Conservation (phyloP, 192 early-diverging fungal species). For the Coemansia sp. region DNA sequence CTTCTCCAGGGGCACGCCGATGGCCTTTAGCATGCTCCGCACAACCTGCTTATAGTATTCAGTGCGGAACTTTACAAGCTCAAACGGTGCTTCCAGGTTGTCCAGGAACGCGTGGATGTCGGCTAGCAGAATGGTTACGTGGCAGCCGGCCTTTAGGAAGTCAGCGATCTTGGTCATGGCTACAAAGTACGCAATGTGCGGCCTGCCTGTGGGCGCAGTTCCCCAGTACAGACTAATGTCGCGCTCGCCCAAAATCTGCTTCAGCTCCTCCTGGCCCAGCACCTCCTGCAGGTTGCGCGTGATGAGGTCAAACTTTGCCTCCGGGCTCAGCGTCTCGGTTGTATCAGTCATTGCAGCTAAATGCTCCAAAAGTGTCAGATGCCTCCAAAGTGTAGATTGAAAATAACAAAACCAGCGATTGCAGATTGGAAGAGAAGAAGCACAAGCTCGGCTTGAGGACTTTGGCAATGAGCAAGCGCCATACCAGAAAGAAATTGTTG, state of each 20-base stretch:
- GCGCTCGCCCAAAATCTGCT: conserved; percentile 77
- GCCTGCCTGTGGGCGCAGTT: conserved; percentile 91
- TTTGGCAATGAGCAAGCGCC: not conserved
- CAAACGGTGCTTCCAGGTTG: conserved; percentile 95
- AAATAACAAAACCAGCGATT: not conserved
- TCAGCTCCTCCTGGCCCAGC: conserved; percentile 83
- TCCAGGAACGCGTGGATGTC: conserved; percentile 98
- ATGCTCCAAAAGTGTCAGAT: too few relatives aligned
- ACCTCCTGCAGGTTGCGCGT: conserved; percentile 92
- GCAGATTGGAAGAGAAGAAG: not conserved
- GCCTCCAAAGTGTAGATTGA: too few relatives aligned
- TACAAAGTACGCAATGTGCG: conserved; percentile 97
- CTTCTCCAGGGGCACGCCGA: conserved; percentile 90
- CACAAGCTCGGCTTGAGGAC: too few relatives aligned
- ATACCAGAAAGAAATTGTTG: not conserved
- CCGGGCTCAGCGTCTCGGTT: conserved; percentile 20
- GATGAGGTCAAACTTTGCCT: conserved; percentile 78
- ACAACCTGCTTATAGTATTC: conserved; percentile 91
- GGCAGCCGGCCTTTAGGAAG: conserved; percentile 84
- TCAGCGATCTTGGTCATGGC: conserved; percentile 97
- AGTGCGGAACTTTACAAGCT: conserved; percentile 80
- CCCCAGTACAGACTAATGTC: conserved; percentile 97
- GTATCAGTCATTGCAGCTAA: conserved; percentile 26
- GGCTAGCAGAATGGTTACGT: conserved; percentile 87
- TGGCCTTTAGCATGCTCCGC: conserved; percentile 81